These are phyloP conservation scores for Serendipita sp. DNA, from an alignment of 768 basidiomycete species.

Conservation along the genomic window DNA sequence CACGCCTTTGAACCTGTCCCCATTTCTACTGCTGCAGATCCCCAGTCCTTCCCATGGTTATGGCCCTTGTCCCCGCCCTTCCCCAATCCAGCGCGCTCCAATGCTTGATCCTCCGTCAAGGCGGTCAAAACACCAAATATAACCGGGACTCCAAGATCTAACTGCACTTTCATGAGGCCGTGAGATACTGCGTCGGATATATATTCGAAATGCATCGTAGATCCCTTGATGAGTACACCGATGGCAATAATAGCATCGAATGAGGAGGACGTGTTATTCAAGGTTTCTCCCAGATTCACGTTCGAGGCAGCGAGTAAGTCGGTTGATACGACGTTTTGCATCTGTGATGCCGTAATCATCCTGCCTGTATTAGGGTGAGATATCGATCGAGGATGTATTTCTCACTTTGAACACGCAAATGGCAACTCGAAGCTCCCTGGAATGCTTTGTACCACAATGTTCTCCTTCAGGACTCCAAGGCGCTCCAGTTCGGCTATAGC, in stretches of 20 bases:
- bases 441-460: conserved; percentile 82
- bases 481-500: conserved; percentile 64
- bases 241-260: conserved; percentile 96
- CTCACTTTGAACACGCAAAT: conserved; percentile 64
- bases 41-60: conserved; percentile 98
- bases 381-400: neutral
- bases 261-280: conserved; percentile 27
- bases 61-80: conserved; percentile 57
- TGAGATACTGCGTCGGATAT: conserved; percentile 89
- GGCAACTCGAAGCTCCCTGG: conserved; percentile 95
- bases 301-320: conserved; percentile 52
- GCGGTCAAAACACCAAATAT: conserved; percentile 94
- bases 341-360: conserved; percentile 73
- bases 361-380: conserved; percentile 25
- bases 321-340: conserved; percentile 48
- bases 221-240: conserved; percentile 94
- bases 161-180: conserved; percentile 84
- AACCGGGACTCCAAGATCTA: conserved; percentile 86
- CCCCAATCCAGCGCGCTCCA: conserved; percentile 85
- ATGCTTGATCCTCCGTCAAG: conserved; percentile 82
- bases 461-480: conserved; percentile 71
- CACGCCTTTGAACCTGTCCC: conserved; percentile 47
- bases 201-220: conserved; percentile 99
- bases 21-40: conserved; percentile 92
- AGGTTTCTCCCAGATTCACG: conserved; percentile 30